Evolutionary conservation across 2,329 filamentous ascomycete species (phyloP).

Genomic region (Colletotrichum neosansevieriae): DNA sequence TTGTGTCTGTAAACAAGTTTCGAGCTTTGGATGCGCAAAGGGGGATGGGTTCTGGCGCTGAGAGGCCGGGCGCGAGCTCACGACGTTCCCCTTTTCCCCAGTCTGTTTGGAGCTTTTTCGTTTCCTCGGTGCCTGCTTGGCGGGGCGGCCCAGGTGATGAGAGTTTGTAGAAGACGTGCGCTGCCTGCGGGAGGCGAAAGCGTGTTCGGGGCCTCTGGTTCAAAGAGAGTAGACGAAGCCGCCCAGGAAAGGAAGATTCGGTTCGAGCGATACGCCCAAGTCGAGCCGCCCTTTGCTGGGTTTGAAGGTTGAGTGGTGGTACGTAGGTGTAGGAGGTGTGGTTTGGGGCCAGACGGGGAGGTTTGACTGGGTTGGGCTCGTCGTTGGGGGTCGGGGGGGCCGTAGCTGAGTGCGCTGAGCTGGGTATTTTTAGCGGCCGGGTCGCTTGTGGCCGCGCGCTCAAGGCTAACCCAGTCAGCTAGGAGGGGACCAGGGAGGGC

Average conservation of each 20-base stretch:
- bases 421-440: conserved; percentile 37
- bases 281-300: too few relatives aligned
- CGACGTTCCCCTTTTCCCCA: background rate
- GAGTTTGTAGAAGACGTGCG: background rate
- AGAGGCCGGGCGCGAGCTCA: too few relatives aligned
- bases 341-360: conserved; percentile 27
- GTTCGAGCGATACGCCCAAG: too few relatives aligned
- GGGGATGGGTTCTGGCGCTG: background rate
- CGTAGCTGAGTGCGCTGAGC: background rate
- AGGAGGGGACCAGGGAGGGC: conserved; percentile 14
- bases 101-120: conserved; percentile 7
- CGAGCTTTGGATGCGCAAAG: background rate
- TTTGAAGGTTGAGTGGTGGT: background rate
- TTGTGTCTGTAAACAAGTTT: background rate
- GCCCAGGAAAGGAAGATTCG: too few relatives aligned
- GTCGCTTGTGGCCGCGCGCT: conserved; percentile 31
- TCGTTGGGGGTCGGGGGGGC: background rate
- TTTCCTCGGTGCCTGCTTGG: background rate
- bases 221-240: too few relatives aligned
- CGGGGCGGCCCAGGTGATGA: background rate
- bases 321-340: too few relatives aligned
- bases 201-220: too few relatives aligned
- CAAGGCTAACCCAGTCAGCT: conserved; percentile 14
- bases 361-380: conserved; percentile 14
- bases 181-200: background rate